Conservation (phyloP, 371 early-diverging fungal genomes). For the Mucor piriformis region DNA sequence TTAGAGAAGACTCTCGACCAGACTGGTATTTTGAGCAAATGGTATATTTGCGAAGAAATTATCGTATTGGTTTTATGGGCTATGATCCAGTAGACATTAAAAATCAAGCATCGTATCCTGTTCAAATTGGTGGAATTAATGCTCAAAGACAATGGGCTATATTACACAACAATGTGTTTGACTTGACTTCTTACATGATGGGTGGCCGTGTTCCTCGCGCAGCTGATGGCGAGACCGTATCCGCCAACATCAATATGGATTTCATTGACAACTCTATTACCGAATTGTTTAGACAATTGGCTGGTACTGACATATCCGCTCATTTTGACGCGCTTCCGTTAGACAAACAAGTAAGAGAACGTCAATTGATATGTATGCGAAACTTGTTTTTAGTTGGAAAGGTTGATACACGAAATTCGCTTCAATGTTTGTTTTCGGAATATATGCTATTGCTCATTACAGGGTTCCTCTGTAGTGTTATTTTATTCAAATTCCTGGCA, state of each 20-base stretch:
- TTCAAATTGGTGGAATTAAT: conserved; percentile 32
- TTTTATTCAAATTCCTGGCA: conserved; percentile 91
- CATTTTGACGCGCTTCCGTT: conserved; percentile 58
- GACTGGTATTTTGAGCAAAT: conserved; percentile 63
- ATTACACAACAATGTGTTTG: conserved; percentile 60
- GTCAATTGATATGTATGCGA: conserved; percentile 72
- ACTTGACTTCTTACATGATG: conserved; percentile 59
- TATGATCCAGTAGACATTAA: conserved; percentile 46
- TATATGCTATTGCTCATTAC: conserved; percentile 83
- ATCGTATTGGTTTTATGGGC: conserved; percentile 54
- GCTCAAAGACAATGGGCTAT: conserved; percentile 48
- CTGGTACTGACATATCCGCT: conserved; percentile 71
- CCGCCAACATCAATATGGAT: conserved; percentile 33
- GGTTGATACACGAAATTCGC: conserved; percentile 83
- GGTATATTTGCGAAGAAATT: conserved; percentile 52
- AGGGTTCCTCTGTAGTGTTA: conserved; percentile 79
- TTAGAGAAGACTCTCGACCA: conserved; percentile 44
- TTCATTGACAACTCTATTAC: conserved; percentile 65
- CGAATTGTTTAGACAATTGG: conserved; percentile 63
- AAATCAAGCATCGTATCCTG: conserved; percentile 38
- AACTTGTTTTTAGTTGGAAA: conserved; percentile 86
- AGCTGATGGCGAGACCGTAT: conserved; percentile 17
- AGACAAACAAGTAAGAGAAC: conserved; percentile 35
- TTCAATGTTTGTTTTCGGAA: conserved; percentile 85
- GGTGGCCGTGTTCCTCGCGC: conserved; percentile 25